These are phyloP conservation scores for Amanita muscaria DNA, from an alignment of 768 basidiomycete species.

Conservation along the genomic window DNA sequence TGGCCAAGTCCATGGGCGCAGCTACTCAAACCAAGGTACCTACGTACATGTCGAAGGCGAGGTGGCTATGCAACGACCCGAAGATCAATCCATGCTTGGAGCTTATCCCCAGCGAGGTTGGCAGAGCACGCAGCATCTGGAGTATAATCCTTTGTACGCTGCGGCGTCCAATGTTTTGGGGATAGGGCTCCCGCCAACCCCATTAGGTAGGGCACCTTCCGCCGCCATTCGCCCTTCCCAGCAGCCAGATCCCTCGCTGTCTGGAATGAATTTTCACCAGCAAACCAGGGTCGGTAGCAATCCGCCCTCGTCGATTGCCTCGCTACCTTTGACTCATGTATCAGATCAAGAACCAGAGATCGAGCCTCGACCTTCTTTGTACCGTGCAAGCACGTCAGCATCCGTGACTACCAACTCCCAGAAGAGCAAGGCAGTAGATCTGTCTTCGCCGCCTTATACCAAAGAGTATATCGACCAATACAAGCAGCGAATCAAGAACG, in stretches of 20 bases:
- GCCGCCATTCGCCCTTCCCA: slow-evolving; percentile 13
- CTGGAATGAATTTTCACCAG: background rate
- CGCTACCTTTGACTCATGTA: slow-evolving; percentile 10
- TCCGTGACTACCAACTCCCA: slow-evolving; percentile 14
- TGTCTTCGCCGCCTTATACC: slow-evolving; percentile 80
- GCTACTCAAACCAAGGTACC: background rate
- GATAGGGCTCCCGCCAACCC: slow-evolving; percentile 53
- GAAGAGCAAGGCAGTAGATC: slow-evolving; percentile 76
- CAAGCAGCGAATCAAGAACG: slow-evolving; percentile 91
- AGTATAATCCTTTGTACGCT: slow-evolving; percentile 55
- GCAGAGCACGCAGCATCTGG: slow-evolving; percentile 24
- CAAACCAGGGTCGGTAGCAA: background rate
- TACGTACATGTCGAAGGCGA: background rate
- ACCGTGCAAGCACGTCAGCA: slow-evolving; percentile 41
- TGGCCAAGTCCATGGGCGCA: background rate
- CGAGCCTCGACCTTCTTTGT: slow-evolving; percentile 47
- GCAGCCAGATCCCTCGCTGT: slow-evolving; percentile 2
- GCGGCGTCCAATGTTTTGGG: slow-evolving; percentile 79
- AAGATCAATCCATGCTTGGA: background rate
- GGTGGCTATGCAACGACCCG: background rate
- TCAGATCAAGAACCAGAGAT: slow-evolving; percentile 32
- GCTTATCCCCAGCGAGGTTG: slow-evolving; percentile 9
- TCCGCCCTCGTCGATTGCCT: slow-evolving; percentile 16
- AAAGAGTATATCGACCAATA: slow-evolving; percentile 98
- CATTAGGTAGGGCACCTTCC: slow-evolving; percentile 10